These are phyloP conservation scores for Drosera capensis DNA, from an alignment of 148 eudicot genomes.

Conservation along the genomic window DNA sequence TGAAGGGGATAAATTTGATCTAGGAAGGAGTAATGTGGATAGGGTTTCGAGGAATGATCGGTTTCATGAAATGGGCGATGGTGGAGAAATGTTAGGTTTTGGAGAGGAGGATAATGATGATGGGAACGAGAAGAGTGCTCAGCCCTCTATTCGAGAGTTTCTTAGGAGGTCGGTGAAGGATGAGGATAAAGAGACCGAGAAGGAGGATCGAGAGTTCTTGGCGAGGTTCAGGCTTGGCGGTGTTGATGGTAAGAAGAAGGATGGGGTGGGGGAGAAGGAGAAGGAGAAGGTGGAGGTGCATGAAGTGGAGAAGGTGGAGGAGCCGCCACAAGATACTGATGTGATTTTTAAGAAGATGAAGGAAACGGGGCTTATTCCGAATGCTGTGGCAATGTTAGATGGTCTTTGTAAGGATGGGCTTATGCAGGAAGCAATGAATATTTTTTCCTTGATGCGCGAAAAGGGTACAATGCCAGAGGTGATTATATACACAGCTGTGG, in stretches of 20 bases:
- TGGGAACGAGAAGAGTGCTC: slow-evolving; percentile 9
- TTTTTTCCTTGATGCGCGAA: slow-evolving; percentile 79
- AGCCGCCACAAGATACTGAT: slow-evolving; percentile 45
- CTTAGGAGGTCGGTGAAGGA: slow-evolving; percentile 8
- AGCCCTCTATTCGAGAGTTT: slow-evolving; percentile 18
- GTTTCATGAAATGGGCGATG: slow-evolving; percentile 7
- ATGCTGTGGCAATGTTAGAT: slow-evolving; percentile 89
- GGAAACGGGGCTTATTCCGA: slow-evolving; percentile 74
- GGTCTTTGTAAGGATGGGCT: slow-evolving; percentile 87
- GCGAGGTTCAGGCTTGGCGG: slow-evolving; percentile 53
- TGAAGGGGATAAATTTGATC: slow-evolving; percentile 8
- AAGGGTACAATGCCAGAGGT: slow-evolving; percentile 86
- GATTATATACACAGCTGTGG: slow-evolving; percentile 81
- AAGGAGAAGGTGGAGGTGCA: not conserved
- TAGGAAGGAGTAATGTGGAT: slow-evolving; percentile 8
- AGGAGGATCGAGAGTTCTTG: slow-evolving; percentile 34
- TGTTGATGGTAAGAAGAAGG: slow-evolving; percentile 6
- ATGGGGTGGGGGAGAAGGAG: too few species aligned
- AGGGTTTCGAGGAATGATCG: slow-evolving; percentile 7
- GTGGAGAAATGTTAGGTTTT: slow-evolving; percentile 5
- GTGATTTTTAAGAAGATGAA: slow-evolving; percentile 86
- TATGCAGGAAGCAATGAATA: slow-evolving; percentile 83
- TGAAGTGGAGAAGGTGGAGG: slow-evolving; percentile 14
- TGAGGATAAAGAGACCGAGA: slow-evolving; percentile 7
- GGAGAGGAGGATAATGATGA: slow-evolving; percentile 5